A percentile compares a stretch with the other conserved stretches of the same genome.
Conservation (phyloP, 176 grass and related monocot species). For the Phoenix roebelenii region DNA sequence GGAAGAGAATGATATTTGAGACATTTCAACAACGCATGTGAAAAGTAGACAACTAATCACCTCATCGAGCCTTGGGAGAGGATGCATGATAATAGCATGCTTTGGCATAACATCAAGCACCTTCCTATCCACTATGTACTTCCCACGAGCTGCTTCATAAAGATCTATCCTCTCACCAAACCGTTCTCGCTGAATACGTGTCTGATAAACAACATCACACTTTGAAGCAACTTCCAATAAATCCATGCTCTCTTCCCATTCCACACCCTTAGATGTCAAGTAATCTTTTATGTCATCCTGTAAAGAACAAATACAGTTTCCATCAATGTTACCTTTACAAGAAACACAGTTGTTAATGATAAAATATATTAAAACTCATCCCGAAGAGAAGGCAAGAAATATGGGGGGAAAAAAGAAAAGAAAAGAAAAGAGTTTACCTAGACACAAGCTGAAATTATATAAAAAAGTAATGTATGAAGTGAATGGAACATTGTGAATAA, state of each 20-base stretch:
- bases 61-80: slow-evolving; percentile 74
- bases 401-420: no score
- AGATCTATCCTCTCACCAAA: slow-evolving; percentile 86
- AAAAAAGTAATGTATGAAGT: no score
- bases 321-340: no score
- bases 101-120: slow-evolving; percentile 44
- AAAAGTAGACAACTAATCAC: slow-evolving; percentile 16
- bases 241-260: slow-evolving; percentile 92
- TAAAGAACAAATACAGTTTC: background rate
- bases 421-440: no score
- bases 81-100: no score
- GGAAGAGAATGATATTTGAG: no score
- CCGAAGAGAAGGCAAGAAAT: no score
- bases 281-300: slow-evolving; percentile 96
- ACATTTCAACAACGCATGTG: no score
- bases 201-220: slow-evolving; percentile 97
- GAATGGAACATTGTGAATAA: no score
- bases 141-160: slow-evolving; percentile 85
- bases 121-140: slow-evolving; percentile 65
- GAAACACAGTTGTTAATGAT: no score
- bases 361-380: no score
- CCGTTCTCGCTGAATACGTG: slow-evolving; percentile 96
- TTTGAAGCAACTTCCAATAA: slow-evolving; percentile 78
- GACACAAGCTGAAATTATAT: no score
- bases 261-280: slow-evolving; percentile 56